phyloP scores from a whole-genome alignment of 2,329 filamentous ascomycete species.

The Chalara sp. region DNA sequence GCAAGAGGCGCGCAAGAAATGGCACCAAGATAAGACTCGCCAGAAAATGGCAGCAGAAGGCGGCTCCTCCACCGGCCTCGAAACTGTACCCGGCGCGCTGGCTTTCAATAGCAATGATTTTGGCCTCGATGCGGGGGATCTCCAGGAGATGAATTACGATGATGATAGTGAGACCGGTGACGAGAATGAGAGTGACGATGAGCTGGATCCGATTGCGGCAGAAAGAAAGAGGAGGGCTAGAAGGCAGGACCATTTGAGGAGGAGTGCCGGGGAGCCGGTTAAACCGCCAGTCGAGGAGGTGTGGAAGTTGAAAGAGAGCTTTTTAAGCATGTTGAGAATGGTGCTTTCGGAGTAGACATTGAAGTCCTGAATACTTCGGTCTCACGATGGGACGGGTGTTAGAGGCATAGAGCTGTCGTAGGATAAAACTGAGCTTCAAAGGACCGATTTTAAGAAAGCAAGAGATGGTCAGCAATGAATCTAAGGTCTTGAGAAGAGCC shows the following conservation, averaged over 20 bases:
- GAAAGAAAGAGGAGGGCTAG: slow-evolving; percentile 73
- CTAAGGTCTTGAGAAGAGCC: too few species aligned
- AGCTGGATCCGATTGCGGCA: slow-evolving; percentile 79
- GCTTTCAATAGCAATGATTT: slow-evolving; percentile 78
- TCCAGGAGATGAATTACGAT: slow-evolving; percentile 79
- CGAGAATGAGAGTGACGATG: slow-evolving; percentile 67
- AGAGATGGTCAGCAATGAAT: too few species aligned
- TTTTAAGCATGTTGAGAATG: slow-evolving; percentile 72
- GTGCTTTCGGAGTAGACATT: slow-evolving; percentile 64
- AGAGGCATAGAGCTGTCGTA: too few species aligned
- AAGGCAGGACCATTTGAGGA: slow-evolving; percentile 71
- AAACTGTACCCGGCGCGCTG: slow-evolving; percentile 45
- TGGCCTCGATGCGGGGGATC: slow-evolving; percentile 77
- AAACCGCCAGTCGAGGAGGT: slow-evolving; percentile 79
- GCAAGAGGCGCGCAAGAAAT: slow-evolving; percentile 94
- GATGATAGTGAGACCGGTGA: slow-evolving; percentile 55
- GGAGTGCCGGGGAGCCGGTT: slow-evolving; percentile 74
- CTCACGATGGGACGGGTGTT: too few species aligned
- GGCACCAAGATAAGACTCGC: slow-evolving; percentile 94
- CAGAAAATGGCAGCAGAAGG: slow-evolving; percentile 97
- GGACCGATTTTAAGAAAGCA: too few species aligned
- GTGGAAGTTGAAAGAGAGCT: slow-evolving; percentile 71
- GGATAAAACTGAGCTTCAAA: too few species aligned
- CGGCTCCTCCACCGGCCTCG: slow-evolving; percentile 35
- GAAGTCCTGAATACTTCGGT: too few species aligned